phyloP scores from a whole-genome alignment of 805 yeast genomes.

The Candida vartiovaarae region DNA sequence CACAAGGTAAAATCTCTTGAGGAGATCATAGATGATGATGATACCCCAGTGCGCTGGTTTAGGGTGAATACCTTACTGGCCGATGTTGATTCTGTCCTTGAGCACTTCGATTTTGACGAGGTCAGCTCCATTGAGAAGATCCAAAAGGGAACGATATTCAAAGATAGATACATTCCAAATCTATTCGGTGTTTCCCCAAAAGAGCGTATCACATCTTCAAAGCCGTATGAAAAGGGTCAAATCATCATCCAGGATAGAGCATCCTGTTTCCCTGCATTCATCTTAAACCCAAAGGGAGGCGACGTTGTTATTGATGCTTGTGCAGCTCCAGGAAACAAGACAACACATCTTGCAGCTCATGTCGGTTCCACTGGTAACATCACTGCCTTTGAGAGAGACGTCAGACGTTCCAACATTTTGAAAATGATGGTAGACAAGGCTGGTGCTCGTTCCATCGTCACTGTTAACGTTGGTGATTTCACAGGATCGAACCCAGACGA shows the following conservation, averaged over 20 bases:
- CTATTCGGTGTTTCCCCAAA: constrained; percentile 78
- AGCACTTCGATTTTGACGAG: constrained; percentile 35
- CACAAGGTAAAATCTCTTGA: constrained; percentile 52
- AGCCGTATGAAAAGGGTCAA: constrained; percentile 65
- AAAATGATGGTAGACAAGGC: constrained; percentile 77
- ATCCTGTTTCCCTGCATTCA: constrained; percentile 91
- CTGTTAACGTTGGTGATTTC: constrained; percentile 47
- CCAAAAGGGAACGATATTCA: constrained; percentile 52
- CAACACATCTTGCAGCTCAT: constrained; percentile 81
- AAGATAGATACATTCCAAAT: constrained; percentile 67
- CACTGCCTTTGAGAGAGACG: constrained; percentile 84
- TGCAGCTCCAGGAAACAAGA: constrained; percentile 98
- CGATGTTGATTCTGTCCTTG: constrained; percentile 24
- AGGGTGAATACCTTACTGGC: constrained; percentile 62
- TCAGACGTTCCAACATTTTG: constrained; percentile 60
- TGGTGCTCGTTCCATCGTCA: constrained; percentile 40
- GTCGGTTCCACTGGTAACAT: constrained; percentile 39
- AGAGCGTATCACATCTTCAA: constrained; percentile 60
- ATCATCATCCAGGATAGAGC: constrained; percentile 94
- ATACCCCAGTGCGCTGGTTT: constrained; percentile 76
- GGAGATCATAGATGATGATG: constrained; percentile 49
- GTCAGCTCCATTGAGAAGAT: constrained; percentile 41
- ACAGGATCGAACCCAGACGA: constrained; percentile 40
- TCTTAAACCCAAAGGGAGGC: constrained; percentile 56
- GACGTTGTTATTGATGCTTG: constrained; percentile 81